Evolutionary conservation across 2,329 filamentous ascomycete species (phyloP), one percentile per base, ranked within the genome.

Genomic region (Botrytis medusae): DNA sequence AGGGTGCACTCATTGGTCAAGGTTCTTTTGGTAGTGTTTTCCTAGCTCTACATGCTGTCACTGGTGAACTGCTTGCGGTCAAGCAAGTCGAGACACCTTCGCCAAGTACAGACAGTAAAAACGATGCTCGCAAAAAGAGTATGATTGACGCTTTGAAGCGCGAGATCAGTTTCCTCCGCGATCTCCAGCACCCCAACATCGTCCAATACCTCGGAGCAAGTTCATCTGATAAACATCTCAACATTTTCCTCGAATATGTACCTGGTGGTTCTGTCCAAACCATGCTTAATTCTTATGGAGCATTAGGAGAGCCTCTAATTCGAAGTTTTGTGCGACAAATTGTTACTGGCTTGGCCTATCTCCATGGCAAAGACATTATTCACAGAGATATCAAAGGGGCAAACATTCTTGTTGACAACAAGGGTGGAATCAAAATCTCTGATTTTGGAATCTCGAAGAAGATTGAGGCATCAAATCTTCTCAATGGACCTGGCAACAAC

Each of bases 171-270:
- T 89, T 99, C 70, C 87, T 99, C 59, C 93, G 96, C 76, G 96
- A 98, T 78, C 90, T 99, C 68, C 94, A 97, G 80, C 96, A 99
- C 80, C 90, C 93, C 72, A 98, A 99, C 82, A 98, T 99, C 81
- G 96, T 99, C 82, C 96, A 98, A 82, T 99, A 99, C 81, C 90
- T 99, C 12, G 96, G 96, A 74, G 98, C 95, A 78, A 95, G 95
- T 80, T 95, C 94, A 14, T 96, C 97, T 75, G 90, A 93, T 29
- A 92, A 95, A 72, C 92, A 95, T 82, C 90, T 99, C 79, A 99
- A 99, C 85, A 99, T 99, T 92, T 99, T 99, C 90, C 90, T 99
- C 81, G 96, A 99, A 83, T 99, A 99, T 82, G 96, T 99, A 46
- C 93, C 96, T 25, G 96, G 96, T 83, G 96, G 96, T 63, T 98